Percentiles rank a stretch among this genome's conserved stretches.
Conservation (phyloP, 352 stramenopile species). For the Phytophthora chlamydospora region DNA sequence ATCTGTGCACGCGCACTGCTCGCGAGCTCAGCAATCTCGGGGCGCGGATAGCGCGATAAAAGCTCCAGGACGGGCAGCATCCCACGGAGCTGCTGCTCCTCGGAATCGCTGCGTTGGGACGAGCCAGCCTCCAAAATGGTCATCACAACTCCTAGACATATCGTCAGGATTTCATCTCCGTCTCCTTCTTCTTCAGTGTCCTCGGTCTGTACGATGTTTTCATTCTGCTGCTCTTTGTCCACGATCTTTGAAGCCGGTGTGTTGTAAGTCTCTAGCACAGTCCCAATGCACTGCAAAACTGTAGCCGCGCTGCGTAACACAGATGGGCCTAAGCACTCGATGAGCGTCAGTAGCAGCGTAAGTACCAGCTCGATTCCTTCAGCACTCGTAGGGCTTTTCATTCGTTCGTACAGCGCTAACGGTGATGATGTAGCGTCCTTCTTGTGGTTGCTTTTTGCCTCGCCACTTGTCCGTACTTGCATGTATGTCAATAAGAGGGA, state of each 20-base stretch:
- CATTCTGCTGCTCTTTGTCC: constrained; percentile 33
- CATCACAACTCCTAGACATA: constrained; percentile 79
- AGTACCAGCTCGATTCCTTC: constrained; percentile 63
- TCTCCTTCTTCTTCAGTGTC: constrained; percentile 54
- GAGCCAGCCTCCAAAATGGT: constrained; percentile 82
- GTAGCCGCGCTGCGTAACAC: constrained; percentile 72
- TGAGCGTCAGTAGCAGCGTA: constrained; percentile 70
- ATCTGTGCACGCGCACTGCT: constrained; percentile 72
- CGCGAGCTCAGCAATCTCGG: constrained; percentile 76
- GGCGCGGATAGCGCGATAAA: constrained; percentile 56
- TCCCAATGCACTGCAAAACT: constrained; percentile 75
- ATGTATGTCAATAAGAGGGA: constrained; percentile 83
- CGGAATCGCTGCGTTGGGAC: constrained; percentile 42
- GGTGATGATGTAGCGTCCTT: constrained; percentile 1
- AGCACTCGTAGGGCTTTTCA: constrained; percentile 42
- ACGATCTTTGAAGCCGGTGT: constrained; percentile 31
- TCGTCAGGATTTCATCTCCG: constrained; percentile 71
- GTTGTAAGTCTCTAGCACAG: constrained; percentile 71
- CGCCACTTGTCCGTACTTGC: constrained; percentile 48
- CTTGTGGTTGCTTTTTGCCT: constrained; percentile 3
- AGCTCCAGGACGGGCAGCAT: constrained; percentile 73
- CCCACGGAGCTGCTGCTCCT: constrained; percentile 61
- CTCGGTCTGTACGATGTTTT: constrained; percentile 7
- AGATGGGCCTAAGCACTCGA: constrained; percentile 72
- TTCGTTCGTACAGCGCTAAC: constrained; percentile 37